Conservation (phyloP, 176 grass and related monocot species). For the Eragrostis nindensis region DNA sequence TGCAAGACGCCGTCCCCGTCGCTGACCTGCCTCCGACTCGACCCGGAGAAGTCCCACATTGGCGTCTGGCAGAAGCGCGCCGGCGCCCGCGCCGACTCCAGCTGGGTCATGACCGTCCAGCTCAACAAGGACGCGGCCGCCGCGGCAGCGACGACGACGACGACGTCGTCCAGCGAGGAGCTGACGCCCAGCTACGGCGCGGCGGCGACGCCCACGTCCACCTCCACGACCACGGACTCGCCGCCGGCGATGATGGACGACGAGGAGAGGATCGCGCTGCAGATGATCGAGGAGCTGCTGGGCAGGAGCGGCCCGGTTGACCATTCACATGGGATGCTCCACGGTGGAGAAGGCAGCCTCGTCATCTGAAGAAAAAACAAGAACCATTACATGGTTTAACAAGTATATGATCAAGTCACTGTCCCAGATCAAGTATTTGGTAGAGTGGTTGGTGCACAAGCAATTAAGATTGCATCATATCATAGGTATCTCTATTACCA, state of each 20-base stretch:
- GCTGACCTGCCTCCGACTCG: conserved; percentile 96
- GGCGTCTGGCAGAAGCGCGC: conserved; percentile 99
- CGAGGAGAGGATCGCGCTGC: conserved; percentile 87
- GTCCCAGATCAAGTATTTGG: conserved; percentile 62
- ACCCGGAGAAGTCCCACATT: conserved; percentile 98
- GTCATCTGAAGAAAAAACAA: conserved; percentile 53
- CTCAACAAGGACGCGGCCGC: conserved; percentile 53
- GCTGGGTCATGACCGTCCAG: conserved; percentile 98
- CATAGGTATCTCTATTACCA: conserved; percentile 54
- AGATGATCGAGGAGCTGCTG: conserved; percentile 99
- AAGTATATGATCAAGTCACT: conserved; percentile 43
- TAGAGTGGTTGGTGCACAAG: conserved; percentile 64
- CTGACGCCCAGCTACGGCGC: background rate
- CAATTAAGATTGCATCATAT: conserved; percentile 57
- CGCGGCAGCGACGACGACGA: background rate
- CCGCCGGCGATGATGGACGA: conserved; percentile 51
- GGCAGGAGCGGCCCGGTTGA: conserved; percentile 59
- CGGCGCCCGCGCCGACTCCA: conserved; percentile 84
- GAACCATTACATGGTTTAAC: conserved; percentile 35
- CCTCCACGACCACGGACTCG: conserved; percentile 27
- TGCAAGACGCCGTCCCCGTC: conserved; percentile 93
- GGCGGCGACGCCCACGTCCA: conserved; percentile 34
- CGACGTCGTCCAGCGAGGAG: background rate
- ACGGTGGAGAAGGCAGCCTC: conserved; percentile 46
- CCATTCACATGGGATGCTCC: conserved; percentile 51